These are phyloP conservation scores for Boletus semigastroideus DNA, from an alignment of 1,284 basidiomycete species.

Conservation along the genomic window DNA sequence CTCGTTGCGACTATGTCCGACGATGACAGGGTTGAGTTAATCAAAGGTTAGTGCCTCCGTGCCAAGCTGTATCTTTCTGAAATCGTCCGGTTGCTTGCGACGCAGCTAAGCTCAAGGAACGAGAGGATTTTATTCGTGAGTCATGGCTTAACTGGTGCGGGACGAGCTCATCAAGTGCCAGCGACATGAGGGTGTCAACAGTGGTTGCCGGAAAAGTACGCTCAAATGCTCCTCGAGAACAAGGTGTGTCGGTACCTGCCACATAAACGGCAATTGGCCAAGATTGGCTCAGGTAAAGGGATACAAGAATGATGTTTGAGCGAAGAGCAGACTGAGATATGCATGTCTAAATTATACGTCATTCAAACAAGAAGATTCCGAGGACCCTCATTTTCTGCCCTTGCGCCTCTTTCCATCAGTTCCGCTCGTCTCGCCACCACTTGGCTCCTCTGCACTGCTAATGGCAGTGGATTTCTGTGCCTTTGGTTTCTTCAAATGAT, in stretches of 20 bases:
- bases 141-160: slow-evolving; percentile 92
- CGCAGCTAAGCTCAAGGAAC: slow-evolving; percentile 60
- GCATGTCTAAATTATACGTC: slow-evolving; percentile 13
- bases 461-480: slow-evolving; percentile 43
- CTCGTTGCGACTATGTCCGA: slow-evolving; percentile 35
- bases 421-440: slow-evolving; percentile 57
- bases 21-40: slow-evolving; percentile 34
- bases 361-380: neutral
- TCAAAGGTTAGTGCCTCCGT: slow-evolving; percentile 25
- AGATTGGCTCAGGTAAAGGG: slow-evolving; percentile 46
- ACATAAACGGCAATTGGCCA: slow-evolving; percentile 6
- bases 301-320: slow-evolving; percentile 46
- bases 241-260: slow-evolving; percentile 57
- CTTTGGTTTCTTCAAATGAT: slow-evolving; percentile 75
- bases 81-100: neutral
- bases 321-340: neutral
- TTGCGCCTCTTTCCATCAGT: slow-evolving; percentile 59
- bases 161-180: slow-evolving; percentile 94
- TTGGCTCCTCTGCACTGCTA: slow-evolving; percentile 69
- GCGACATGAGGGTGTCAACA: slow-evolving; percentile 88
- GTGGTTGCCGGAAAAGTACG: slow-evolving; percentile 84
- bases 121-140: slow-evolving; percentile 84
- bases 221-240: slow-evolving; percentile 80
- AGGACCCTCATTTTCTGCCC: slow-evolving; percentile 50
- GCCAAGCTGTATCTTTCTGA: neutral